Percentiles rank a stretch among this genome's conserved stretches.
These are phyloP conservation scores for Albatrellus ellisii DNA, from an alignment of 768 basidiomycete genomes.

Conservation along the genomic window DNA sequence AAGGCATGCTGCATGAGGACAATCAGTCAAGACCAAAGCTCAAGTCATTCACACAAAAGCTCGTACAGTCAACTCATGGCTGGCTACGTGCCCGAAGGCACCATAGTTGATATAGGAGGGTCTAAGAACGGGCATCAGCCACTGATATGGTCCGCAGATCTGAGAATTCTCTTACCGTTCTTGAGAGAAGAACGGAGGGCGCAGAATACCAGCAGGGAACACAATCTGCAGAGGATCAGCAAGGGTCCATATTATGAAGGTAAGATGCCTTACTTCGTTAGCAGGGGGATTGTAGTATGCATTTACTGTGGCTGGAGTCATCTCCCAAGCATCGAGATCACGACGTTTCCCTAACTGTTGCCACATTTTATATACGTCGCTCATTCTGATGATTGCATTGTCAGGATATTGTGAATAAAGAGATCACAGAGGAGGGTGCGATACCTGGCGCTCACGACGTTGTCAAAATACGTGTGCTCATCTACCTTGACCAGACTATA, in stretches of 20 bases:
- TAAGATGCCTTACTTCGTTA: slow-evolving; percentile 48
- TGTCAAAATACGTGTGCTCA: slow-evolving; percentile 68
- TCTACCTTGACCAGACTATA: slow-evolving; percentile 60
- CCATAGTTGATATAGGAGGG: slow-evolving; percentile 86
- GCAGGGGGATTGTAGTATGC: slow-evolving; percentile 83
- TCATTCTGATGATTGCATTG: slow-evolving; percentile 27
- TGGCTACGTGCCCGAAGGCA: slow-evolving; percentile 83
- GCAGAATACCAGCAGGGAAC: slow-evolving; percentile 93
- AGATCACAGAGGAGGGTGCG: slow-evolving; percentile 16
- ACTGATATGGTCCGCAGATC: not conserved
- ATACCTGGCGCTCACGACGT: slow-evolving; percentile 55
- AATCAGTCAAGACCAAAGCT: not conserved
- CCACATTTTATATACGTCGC: slow-evolving; percentile 61
- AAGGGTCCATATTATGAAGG: not conserved
- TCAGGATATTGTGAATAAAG: not conserved
- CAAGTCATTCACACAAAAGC: not conserved
- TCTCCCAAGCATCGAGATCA: slow-evolving; percentile 72
- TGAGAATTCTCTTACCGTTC: slow-evolving; percentile 41
- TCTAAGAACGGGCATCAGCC: slow-evolving; percentile 28
- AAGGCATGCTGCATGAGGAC: slow-evolving; percentile 56
- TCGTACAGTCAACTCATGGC: slow-evolving; percentile 78
- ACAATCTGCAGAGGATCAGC: slow-evolving; percentile 50
- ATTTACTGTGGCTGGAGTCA: slow-evolving; percentile 78
- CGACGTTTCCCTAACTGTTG: slow-evolving; percentile 54
- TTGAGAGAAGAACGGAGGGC: slow-evolving; percentile 79